Conservation (phyloP, 352 stramenopile genomes). For the Aphanomyces stellatus region DNA sequence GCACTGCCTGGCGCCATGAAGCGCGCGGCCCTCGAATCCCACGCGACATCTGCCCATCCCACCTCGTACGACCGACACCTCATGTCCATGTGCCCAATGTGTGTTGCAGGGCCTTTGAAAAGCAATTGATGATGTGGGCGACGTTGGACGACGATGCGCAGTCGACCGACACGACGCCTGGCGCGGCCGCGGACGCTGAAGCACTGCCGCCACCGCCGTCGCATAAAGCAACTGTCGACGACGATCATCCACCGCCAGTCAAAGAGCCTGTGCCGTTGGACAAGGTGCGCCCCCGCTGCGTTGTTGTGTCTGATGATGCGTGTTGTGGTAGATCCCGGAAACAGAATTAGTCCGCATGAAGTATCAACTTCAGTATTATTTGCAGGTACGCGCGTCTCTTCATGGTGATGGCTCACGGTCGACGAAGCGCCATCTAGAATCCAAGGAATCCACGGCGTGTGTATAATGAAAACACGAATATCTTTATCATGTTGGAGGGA, state of each 20-base stretch:
- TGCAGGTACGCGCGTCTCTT: conserved; percentile 43
- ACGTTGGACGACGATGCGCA: conserved; percentile 51
- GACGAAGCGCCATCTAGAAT: neutral
- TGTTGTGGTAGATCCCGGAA: conserved; percentile 47
- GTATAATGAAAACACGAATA: neutral
- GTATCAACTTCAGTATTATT: conserved; percentile 78
- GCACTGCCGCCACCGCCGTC: neutral
- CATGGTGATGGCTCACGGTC: neutral
- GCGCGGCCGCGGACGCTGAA: too few relatives aligned
- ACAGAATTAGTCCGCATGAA: conserved; percentile 54
- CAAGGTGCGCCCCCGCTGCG: conserved; percentile 31
- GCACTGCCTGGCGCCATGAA: too few relatives aligned
- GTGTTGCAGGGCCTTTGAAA: conserved; percentile 44
- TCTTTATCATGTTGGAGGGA: too few relatives aligned
- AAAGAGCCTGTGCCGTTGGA: conserved; percentile 21
- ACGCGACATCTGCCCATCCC: too few relatives aligned
- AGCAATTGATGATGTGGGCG: conserved; percentile 73
- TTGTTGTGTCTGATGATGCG: conserved; percentile 17
- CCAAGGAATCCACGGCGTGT: neutral
- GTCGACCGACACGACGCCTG: conserved; percentile 17
- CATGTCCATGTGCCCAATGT: neutral
- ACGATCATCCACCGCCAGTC: conserved; percentile 37
- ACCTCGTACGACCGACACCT: too few relatives aligned
- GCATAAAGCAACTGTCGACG: conserved; percentile 33
- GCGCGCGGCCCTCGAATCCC: too few relatives aligned